A percentile compares a stretch with the other conserved stretches of the same genome.
These are phyloP conservation scores for Epichloe hybrida DNA, from an alignment of 2,329 filamentous ascomycete species.

Conservation along the genomic window DNA sequence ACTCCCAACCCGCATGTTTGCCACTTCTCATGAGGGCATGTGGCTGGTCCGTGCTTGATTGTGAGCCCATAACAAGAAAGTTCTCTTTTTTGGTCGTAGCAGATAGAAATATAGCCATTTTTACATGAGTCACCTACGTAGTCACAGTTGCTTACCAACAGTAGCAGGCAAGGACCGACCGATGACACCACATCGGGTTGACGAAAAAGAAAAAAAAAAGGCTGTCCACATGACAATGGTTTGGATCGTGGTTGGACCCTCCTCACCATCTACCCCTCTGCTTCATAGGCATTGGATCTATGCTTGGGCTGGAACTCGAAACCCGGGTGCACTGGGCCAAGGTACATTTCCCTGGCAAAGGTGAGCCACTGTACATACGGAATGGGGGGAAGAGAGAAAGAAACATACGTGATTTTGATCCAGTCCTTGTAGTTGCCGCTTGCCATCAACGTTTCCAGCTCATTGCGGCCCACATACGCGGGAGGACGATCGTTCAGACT, in stretches of 20 bases:
- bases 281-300: constrained; percentile 85
- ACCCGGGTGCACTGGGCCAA: constrained; percentile 76
- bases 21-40: no score
- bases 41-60: no score
- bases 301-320: constrained; percentile 97
- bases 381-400: not conserved
- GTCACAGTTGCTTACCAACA: no score
- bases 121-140: no score
- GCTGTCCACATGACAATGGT: not conserved
- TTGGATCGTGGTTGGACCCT: no score
- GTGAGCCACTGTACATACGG: not conserved
- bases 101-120: no score
- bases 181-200: no score
- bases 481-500: constrained; percentile 82
- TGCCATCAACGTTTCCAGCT: constrained; percentile 83
- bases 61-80: no score
- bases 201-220: not conserved
- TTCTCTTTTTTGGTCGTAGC: no score
- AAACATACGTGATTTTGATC: constrained; percentile 87
- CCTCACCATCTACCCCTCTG: constrained; percentile 36
- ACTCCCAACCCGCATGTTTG: no score
- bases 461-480: constrained; percentile 68
- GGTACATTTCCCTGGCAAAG: constrained; percentile 75
- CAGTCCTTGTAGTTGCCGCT: constrained; percentile 92
- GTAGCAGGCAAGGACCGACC: no score